Evolutionary conservation across 768 basidiomycete genomes (phyloP), one percentile per base, ranked within the genome.

Genomic region (Naganishia friedmannii): DNA sequence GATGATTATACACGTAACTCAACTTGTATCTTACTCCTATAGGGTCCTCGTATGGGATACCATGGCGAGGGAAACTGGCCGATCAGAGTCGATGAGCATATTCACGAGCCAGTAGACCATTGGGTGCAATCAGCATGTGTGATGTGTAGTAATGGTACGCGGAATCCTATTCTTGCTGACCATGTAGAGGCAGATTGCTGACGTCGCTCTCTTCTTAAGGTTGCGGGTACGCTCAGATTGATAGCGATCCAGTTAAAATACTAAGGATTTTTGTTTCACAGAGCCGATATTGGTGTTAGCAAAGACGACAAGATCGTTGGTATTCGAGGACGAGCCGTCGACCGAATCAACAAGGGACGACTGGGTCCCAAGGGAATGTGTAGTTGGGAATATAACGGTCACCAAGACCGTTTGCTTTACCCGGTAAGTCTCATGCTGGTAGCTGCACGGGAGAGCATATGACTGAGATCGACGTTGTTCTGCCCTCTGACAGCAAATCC

Each of bases 301-400:
- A 74, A 74, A 65, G 73, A 75, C 56, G 69, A 69, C 39, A 70
- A 75, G 67, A 72, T 75, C 42, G 74, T 75, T 23, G 74, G 71
- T 0, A 51, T 75, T 19, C 34, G 68, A 28, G 74, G 74, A 0
- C 29, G 74, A 23, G 73, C 31, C 0, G 66, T 65, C 5, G 74
- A 75, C 57, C 39, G 74, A 21, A 71, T 75, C 51, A 75, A 75
- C 73, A 73, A 72, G 68, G 74, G 74, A 19, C 53, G 74, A 21
- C 66, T 75, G 4, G 74, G 74, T 17, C 74, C 74, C 9, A 75
- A 75, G 51, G 74, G 74, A 3, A 54, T 73, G 68, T 73, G 71
- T 68, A 71, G 70, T 53, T 75, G 72, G 72, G 58, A 66, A 19
- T 65, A 58, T 45, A 73, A 72, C 53, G 53, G 65, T 34, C 60